A percentile compares a stretch with the other conserved stretches of the same genome.
Conservation (phyloP, 345 rosid genomes). For the Viola odorata region DNA sequence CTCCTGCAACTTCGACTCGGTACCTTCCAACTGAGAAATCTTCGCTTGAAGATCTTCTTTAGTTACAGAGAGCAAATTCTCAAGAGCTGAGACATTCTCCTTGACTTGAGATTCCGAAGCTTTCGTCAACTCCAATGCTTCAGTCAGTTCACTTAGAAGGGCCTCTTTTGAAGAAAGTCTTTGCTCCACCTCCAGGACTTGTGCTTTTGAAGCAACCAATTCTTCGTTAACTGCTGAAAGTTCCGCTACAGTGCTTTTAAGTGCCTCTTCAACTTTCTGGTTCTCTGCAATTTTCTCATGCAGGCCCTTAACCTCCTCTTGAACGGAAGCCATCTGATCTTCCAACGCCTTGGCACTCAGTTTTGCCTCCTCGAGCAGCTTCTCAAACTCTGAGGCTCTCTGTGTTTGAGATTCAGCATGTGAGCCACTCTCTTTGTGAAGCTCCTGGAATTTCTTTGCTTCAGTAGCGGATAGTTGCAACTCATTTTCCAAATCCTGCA, state of each 20-base stretch:
- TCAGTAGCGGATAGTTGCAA: conserved; percentile 51
- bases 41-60: conserved; percentile 57
- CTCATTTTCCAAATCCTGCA: conserved; percentile 59
- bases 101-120: conserved; percentile 60
- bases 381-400: conserved; percentile 71
- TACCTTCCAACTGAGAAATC: conserved; percentile 46
- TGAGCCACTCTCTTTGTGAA: conserved; percentile 66
- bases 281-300: conserved; percentile 59
- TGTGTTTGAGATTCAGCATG: conserved; percentile 74
- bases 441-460: conserved; percentile 69
- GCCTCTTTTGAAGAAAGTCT: conserved; percentile 60
- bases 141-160: conserved; percentile 42
- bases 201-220: conserved; percentile 53
- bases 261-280: conserved; percentile 63
- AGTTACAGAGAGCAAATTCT: conserved; percentile 35
- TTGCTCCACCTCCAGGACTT: conserved; percentile 49
- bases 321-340: conserved; percentile 45
- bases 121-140: conserved; percentile 58
- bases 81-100: conserved; percentile 51
- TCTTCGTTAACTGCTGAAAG: conserved; percentile 66
- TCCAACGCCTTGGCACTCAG: conserved; percentile 55
- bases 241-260: conserved; percentile 49
- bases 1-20: conserved; percentile 44
- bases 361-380: conserved; percentile 59
- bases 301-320: conserved; percentile 67